Conservation (phyloP, 345 rosid genomes). For the Pseudoturritis turrita region DNA sequence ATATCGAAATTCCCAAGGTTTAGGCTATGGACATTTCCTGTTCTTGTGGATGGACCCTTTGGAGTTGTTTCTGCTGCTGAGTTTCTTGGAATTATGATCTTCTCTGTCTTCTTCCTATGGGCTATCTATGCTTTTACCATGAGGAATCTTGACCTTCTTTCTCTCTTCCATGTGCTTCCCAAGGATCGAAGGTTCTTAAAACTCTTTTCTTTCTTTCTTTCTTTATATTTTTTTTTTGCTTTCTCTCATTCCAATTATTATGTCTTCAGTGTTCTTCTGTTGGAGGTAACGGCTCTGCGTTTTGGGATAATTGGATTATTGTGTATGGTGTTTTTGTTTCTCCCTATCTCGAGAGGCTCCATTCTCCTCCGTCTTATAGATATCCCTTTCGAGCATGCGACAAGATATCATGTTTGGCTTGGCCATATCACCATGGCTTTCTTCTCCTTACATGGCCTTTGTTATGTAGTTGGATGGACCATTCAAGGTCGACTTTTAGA, state of each 20-base stretch:
- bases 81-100: constrained; percentile 63
- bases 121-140: constrained; percentile 56
- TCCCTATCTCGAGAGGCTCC: constrained; percentile 85
- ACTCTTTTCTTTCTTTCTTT: background rate
- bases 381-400: constrained; percentile 91
- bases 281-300: constrained; percentile 55
- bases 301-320: constrained; percentile 65
- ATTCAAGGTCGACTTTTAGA: constrained; percentile 51
- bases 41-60: constrained; percentile 80
- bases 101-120: constrained; percentile 60
- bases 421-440: constrained; percentile 81
- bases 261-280: constrained; percentile 37
- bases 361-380: constrained; percentile 71
- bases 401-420: constrained; percentile 87
- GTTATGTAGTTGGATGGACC: constrained; percentile 54
- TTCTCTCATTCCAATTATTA: background rate
- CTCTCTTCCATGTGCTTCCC: constrained; percentile 29
- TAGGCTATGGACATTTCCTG: constrained; percentile 82
- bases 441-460: constrained; percentile 76
- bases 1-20: constrained; percentile 44
- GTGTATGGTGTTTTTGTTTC: constrained; percentile 71
- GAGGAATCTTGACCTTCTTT: constrained; percentile 42
- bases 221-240: no score
- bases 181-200: constrained; percentile 35
- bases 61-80: constrained; percentile 98